phyloP scores from a whole-genome alignment of 345 rosid species.

The sweet orange (Citrus sinensis) region DVS_A1.0 CM039165.1:38273001-38273500 shows the following conservation, averaged over 20 bases:
- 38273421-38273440: constrained; percentile 91
- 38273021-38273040: not conserved
- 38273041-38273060: not conserved
- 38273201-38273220: not conserved
- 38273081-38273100: not conserved
- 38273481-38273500: constrained; percentile 97
- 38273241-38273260: not conserved
- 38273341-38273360: not conserved
- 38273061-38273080: not conserved
- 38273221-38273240: not conserved
- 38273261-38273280: not conserved
- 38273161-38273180: not conserved
- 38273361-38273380: not conserved
- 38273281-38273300: not conserved
- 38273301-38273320: not conserved
- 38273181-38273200: not conserved
- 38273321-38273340: not conserved
- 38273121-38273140: not conserved
- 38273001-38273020: not conserved
- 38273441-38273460: constrained; percentile 99
- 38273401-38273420: constrained; percentile 75
- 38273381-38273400: constrained; percentile 17
- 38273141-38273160: not conserved
- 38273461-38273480: constrained; percentile 97
- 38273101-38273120: not conserved